Evolutionary conservation across 148 eudicot species (phyloP).

Genomic region (Cornus florida): DNA sequence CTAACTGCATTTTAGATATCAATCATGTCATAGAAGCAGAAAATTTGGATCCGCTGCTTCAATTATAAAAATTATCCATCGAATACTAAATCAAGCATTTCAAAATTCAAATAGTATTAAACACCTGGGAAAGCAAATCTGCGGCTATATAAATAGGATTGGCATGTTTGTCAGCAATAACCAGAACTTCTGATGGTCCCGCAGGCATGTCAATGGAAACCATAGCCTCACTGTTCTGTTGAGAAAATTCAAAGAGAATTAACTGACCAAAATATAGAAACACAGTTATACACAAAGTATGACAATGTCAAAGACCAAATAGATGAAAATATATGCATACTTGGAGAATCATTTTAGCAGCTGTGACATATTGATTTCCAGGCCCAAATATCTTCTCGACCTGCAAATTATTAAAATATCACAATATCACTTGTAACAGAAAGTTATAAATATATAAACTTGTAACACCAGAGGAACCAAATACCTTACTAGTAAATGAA

Average conservation of each 20-base stretch:
- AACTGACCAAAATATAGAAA: not conserved
- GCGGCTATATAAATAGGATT: slow-evolving; percentile 85
- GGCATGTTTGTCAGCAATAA: slow-evolving; percentile 82
- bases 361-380: slow-evolving; percentile 92
- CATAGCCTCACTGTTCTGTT: slow-evolving; percentile 91
- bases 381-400: slow-evolving; percentile 92
- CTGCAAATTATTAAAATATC: slow-evolving; percentile 29
- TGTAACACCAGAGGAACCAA: not conserved
- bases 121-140: slow-evolving; percentile 86
- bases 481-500: too few relatives aligned
- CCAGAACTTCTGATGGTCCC: slow-evolving; percentile 90
- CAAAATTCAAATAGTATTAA: not conserved
- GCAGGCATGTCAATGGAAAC: slow-evolving; percentile 96
- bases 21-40: not conserved
- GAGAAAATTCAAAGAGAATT: slow-evolving; percentile 4
- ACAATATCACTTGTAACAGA: not conserved
- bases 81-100: not conserved
- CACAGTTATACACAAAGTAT: not conserved
- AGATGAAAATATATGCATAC: slow-evolving; percentile 31
- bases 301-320: not conserved
- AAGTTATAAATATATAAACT: not conserved
- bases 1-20: not conserved
- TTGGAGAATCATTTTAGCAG: slow-evolving; percentile 94
- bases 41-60: not conserved
- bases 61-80: not conserved